Evolutionary conservation across 1,284 basidiomycete species (phyloP).

Genomic region (Hortiboletus rubellus): DNA sequence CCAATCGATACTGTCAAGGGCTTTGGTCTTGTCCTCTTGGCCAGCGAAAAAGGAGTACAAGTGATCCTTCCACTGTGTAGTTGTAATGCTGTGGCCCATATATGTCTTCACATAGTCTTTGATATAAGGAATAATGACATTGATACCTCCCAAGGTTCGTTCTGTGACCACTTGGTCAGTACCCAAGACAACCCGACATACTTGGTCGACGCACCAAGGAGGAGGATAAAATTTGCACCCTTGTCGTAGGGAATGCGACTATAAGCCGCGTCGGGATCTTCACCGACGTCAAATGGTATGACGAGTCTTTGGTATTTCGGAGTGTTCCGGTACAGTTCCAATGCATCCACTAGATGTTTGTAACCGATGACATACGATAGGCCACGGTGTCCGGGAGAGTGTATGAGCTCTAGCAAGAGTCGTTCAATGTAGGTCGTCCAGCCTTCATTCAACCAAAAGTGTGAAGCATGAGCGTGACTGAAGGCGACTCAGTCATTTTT

Average conservation of each 20-base stretch:
- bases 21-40: slow-evolving; percentile 64
- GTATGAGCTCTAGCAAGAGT: slow-evolving; percentile 72
- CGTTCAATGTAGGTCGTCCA: slow-evolving; percentile 97
- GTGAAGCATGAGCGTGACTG: slow-evolving; percentile 68
- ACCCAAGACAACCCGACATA: background rate
- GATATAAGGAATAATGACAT: slow-evolving; percentile 81
- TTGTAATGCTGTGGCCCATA: slow-evolving; percentile 85
- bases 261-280: slow-evolving; percentile 67
- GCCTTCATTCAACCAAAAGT: slow-evolving; percentile 94
- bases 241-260: slow-evolving; percentile 34
- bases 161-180: slow-evolving; percentile 45
- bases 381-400: slow-evolving; percentile 78
- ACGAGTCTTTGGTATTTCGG: slow-evolving; percentile 87
- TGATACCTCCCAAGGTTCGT: slow-evolving; percentile 81
- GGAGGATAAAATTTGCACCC: slow-evolving; percentile 40
- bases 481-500: slow-evolving; percentile 23
- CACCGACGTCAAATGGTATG: slow-evolving; percentile 78
- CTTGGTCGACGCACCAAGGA: slow-evolving; percentile 48
- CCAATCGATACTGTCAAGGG: slow-evolving; percentile 80
- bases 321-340: slow-evolving; percentile 57
- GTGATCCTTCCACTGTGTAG: slow-evolving; percentile 86
- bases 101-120: slow-evolving; percentile 79
- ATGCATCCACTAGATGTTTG: slow-evolving; percentile 71
- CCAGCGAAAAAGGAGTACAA: slow-evolving; percentile 78
- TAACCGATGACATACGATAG: slow-evolving; percentile 80